These are phyloP conservation scores for Ilyonectria robusta DNA, from an alignment of 2,329 filamentous ascomycete species.

Conservation along the genomic window DNA sequence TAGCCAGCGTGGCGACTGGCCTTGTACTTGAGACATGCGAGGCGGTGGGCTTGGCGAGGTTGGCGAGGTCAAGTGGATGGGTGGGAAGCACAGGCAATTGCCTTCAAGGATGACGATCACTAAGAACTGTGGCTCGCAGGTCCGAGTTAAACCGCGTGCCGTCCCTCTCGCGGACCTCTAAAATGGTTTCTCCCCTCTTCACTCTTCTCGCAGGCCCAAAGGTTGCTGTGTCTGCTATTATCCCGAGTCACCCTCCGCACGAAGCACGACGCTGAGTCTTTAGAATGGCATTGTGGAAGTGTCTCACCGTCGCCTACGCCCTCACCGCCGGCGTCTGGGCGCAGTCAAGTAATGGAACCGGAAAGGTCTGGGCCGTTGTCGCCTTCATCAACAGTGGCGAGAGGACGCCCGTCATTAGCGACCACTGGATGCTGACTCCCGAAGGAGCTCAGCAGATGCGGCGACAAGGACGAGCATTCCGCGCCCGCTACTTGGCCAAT, in stretches of 20 bases:
- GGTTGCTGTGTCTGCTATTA: not conserved
- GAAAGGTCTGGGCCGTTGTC: conserved; percentile 64
- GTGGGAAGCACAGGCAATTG: conserved; percentile 13
- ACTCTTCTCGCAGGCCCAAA: not conserved
- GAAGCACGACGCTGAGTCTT: conserved; percentile 6
- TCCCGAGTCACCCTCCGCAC: not conserved
- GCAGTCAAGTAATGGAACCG: conserved; percentile 42
- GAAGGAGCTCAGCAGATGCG: conserved; percentile 68
- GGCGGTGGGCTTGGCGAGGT: conserved; percentile 20
- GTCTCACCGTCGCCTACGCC: conserved; percentile 27
- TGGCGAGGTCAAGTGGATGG: conserved; percentile 9
- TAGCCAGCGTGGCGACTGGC: conserved; percentile 3
- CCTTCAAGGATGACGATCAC: conserved; percentile 38
- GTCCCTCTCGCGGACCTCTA: conserved; percentile 10
- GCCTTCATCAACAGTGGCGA: conserved; percentile 68
- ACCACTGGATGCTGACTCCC: conserved; percentile 61
- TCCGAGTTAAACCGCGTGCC: conserved; percentile 22
- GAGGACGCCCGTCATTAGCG: conserved; percentile 59
- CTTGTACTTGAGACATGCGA: conserved; percentile 39
- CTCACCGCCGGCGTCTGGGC: conserved; percentile 48
- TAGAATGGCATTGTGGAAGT: conserved; percentile 40
- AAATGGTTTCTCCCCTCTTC: conserved; percentile 14
- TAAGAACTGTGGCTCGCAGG: conserved; percentile 12
- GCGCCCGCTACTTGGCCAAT: conserved; percentile 62
- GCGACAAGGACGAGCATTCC: conserved; percentile 63